A percentile compares a stretch with the other conserved stretches of the same genome.
phyloP scores from a whole-genome alignment of 106 monocot species.

The Dioscorea dumetorum region DNA sequence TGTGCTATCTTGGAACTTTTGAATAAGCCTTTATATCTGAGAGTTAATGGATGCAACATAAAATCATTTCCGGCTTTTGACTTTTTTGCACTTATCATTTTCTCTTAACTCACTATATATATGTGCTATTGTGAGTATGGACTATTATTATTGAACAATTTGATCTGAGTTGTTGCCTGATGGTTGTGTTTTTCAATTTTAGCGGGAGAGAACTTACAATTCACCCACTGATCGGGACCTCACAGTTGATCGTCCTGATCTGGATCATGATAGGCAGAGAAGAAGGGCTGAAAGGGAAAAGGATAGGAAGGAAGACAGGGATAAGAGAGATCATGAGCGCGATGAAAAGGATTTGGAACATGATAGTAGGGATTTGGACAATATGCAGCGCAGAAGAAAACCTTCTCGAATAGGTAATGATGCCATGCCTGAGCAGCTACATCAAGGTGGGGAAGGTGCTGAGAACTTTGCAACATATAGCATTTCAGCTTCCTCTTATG shows the following conservation, averaged over 20 bases:
- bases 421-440: not conserved
- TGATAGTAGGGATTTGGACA: conserved; percentile 49
- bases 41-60: no score
- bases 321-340: conserved; percentile 53
- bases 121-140: not conserved
- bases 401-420: conserved; percentile 24
- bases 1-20: no score
- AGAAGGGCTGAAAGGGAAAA: conserved; percentile 63
- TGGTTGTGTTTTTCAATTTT: conserved; percentile 5
- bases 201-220: conserved; percentile 66
- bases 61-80: no score
- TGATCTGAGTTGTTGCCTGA: not conserved
- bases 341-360: conserved; percentile 60
- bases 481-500: conserved; percentile 52
- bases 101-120: not conserved
- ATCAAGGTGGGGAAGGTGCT: conserved; percentile 25
- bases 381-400: conserved; percentile 31
- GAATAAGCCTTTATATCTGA: no score
- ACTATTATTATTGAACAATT: not conserved
- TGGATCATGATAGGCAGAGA: conserved; percentile 58
- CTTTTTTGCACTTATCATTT: not conserved
- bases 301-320: conserved; percentile 71
- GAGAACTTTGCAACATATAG: conserved; percentile 52
- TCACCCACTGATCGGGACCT: conserved; percentile 49
- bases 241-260: conserved; percentile 73